phyloP scores from a whole-genome alignment of 2,329 filamentous ascomycete species.

The Talaromyces piceae region DNA sequence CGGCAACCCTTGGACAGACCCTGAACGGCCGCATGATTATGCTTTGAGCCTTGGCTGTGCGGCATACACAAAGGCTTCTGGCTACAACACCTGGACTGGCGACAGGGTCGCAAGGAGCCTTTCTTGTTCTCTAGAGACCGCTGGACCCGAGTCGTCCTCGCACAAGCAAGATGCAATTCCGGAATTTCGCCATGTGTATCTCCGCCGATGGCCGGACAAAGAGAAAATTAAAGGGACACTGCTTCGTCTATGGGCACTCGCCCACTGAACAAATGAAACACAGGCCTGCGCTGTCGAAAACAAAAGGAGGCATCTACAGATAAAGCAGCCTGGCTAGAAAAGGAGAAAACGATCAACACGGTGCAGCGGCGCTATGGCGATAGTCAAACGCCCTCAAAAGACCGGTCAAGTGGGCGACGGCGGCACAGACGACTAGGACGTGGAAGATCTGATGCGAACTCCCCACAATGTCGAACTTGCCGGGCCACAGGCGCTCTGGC shows the following conservation, averaged over 20 bases:
- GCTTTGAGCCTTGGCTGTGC: not conserved
- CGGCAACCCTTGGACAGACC: not conserved
- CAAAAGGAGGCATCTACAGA: not conserved
- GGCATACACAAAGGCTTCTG: not conserved
- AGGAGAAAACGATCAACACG: not conserved
- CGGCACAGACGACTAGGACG: constrained; percentile 76
- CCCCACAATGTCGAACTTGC: constrained; percentile 81
- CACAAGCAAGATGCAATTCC: not conserved
- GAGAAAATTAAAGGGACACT: not conserved
- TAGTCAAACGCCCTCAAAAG: constrained; percentile 80
- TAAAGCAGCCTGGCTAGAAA: not conserved
- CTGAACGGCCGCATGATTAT: not conserved
- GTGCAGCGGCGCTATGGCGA: constrained; percentile 55
- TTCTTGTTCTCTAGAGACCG: not conserved
- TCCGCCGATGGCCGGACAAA: not conserved
- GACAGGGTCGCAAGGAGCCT: not conserved
- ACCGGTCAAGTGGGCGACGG: constrained; percentile 70
- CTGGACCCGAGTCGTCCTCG: not conserved
- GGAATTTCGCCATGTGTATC: not conserved
- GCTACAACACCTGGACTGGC: not conserved
- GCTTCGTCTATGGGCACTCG: not conserved
- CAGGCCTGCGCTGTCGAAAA: not conserved
- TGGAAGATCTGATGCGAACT: constrained; percentile 97
- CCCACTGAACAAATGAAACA: not conserved
- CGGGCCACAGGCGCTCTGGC: constrained; percentile 73